These are phyloP conservation scores for Xylogone sp. DNA, from an alignment of 2,329 filamentous ascomycete genomes.

Conservation along the genomic window DNA sequence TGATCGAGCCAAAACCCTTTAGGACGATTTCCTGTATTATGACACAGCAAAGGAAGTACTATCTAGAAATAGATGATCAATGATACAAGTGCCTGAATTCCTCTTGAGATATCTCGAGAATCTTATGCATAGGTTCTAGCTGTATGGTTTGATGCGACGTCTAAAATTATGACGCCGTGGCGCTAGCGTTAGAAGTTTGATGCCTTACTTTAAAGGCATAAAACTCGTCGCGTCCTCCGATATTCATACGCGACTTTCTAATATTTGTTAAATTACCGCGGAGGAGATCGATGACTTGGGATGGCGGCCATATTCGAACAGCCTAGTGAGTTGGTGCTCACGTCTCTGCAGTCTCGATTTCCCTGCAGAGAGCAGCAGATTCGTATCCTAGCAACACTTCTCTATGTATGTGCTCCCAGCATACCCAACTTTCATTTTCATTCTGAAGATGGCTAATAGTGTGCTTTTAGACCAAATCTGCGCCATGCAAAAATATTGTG, in stretches of 20 bases:
- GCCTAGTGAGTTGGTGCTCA: conserved; percentile 47
- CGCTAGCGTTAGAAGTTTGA: too few species aligned
- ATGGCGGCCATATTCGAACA: conserved; percentile 44
- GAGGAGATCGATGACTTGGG: neutral
- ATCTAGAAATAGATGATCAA: too few species aligned
- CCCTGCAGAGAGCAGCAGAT: conserved; percentile 58
- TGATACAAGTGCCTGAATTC: too few species aligned
- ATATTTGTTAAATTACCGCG: neutral
- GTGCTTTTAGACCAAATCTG: conserved; percentile 9
- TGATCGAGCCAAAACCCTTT: too few species aligned
- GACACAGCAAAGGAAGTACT: too few species aligned
- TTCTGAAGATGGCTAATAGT: conserved; percentile 12
- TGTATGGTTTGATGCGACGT: too few species aligned
- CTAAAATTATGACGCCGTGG: too few species aligned
- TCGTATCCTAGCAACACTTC: conserved; percentile 51
- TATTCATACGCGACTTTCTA: neutral
- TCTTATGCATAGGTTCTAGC: too few species aligned
- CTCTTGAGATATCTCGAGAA: too few species aligned
- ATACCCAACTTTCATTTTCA: neutral
- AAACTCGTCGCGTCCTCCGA: neutral
- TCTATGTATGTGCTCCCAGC: conserved; percentile 36
- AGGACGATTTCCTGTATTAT: too few species aligned
- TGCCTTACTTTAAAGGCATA: too few species aligned
- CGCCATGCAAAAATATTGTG: conserved; percentile 54
- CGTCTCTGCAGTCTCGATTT: conserved; percentile 43